Evolutionary conservation across 192 early-diverging fungal genomes (phyloP).

Genomic region (Coemansia umbellata): DNA sequence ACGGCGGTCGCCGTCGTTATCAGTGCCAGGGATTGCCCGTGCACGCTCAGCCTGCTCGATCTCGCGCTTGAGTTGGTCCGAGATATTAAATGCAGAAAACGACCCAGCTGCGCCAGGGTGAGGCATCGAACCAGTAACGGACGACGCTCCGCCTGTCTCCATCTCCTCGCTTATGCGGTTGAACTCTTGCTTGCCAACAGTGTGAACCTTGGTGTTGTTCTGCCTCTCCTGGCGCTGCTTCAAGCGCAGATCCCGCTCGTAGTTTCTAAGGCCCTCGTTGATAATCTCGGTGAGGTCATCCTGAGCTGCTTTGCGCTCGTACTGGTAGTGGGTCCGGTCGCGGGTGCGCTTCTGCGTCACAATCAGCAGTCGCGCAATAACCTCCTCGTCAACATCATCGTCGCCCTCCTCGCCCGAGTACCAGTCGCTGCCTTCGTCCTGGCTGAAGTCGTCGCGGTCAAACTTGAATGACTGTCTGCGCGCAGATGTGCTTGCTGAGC

Average conservation of each 20-base stretch:
- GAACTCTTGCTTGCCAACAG: constrained; percentile 59
- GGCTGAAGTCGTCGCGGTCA: constrained; percentile 46
- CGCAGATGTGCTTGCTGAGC: constrained; percentile 19
- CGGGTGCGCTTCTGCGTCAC: constrained; percentile 76
- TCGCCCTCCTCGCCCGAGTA: constrained; percentile 63
- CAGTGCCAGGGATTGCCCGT: constrained; percentile 24
- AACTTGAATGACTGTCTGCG: constrained; percentile 27
- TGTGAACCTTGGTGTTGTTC: constrained; percentile 57
- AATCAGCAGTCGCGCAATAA: constrained; percentile 83
- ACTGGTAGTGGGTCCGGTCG: constrained; percentile 69
- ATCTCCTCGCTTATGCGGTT: constrained; percentile 48
- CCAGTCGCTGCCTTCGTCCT: constrained; percentile 55
- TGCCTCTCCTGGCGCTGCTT: constrained; percentile 48
- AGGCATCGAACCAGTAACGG: constrained; percentile 25
- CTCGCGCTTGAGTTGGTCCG: constrained; percentile 39
- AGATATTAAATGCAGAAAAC: constrained; percentile 33
- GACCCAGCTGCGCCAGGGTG: constrained; percentile 37
- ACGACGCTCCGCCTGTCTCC: neutral
- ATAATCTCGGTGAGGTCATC: constrained; percentile 89
- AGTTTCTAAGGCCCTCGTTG: constrained; percentile 92
- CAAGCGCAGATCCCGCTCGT: constrained; percentile 71
- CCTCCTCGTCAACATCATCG: constrained; percentile 88
- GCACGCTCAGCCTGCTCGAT: constrained; percentile 43
- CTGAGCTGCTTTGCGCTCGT: constrained; percentile 72
- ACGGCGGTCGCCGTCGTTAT: neutral